Conservation (phyloP, 148 eudicot genomes). For the Rheum nobile region DNA sequence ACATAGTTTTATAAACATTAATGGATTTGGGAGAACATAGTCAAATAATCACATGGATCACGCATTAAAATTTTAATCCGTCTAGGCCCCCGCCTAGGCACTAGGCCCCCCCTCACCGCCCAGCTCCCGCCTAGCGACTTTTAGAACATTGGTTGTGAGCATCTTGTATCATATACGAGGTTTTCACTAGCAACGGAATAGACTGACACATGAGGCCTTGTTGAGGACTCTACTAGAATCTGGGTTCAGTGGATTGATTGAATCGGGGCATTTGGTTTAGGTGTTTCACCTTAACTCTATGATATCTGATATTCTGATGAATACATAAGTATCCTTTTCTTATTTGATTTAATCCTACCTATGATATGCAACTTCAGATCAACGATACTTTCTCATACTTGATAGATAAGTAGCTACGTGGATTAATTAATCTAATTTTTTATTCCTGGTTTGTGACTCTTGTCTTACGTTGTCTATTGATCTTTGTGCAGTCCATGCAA, state of each 20-base stretch:
- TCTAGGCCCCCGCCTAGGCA: too few species aligned
- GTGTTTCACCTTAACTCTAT: background rate
- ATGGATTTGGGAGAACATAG: too few species aligned
- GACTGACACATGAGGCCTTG: background rate
- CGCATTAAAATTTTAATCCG: too few species aligned
- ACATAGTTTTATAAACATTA: too few species aligned
- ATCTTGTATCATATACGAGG: too few species aligned
- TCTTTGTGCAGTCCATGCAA: conserved; percentile 83
- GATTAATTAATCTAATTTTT: background rate
- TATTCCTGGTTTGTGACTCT: background rate
- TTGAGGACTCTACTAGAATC: background rate
- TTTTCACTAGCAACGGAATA: background rate
- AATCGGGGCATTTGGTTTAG: background rate
- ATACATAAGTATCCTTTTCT: background rate
- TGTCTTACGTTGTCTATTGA: conserved; percentile 9
- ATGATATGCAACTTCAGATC: background rate
- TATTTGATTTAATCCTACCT: background rate
- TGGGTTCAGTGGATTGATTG: background rate
- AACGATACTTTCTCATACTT: background rate
- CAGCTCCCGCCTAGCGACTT: too few species aligned
- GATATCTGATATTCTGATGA: background rate
- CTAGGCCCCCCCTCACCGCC: too few species aligned
- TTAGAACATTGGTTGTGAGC: too few species aligned
- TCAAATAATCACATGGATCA: too few species aligned
- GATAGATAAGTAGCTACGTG: background rate